These are phyloP conservation scores for Apiospora kogelbergensis DNA, from an alignment of 2,329 filamentous ascomycete species.

Conservation along the genomic window DNA sequence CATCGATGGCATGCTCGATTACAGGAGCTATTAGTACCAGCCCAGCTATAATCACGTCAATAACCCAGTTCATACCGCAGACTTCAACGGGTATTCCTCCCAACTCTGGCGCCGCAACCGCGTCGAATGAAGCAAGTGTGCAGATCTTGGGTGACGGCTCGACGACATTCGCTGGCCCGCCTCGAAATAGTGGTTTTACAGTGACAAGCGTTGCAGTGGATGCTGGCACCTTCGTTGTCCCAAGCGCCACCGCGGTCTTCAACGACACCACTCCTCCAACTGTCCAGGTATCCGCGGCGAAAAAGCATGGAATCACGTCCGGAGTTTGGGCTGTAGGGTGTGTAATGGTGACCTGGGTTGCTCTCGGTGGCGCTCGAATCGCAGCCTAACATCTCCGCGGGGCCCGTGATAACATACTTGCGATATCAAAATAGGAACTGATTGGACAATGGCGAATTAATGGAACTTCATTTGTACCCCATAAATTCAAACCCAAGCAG, in stretches of 20 bases:
- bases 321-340: background rate
- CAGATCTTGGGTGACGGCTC: background rate
- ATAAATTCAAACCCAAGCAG: background rate
- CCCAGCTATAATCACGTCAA: constrained; percentile 13
- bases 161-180: background rate
- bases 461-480: background rate
- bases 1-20: constrained; percentile 10
- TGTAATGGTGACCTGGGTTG: background rate
- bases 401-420: background rate
- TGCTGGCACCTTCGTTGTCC: background rate
- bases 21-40: constrained; percentile 12
- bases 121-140: background rate
- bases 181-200: background rate
- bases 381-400: background rate
- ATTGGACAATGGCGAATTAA: background rate
- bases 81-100: background rate
- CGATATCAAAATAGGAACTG: background rate
- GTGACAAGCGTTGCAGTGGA: background rate
- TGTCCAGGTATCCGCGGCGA: background rate
- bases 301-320: background rate
- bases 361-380: background rate
- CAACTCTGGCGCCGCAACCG: background rate
- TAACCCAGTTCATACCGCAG: background rate
- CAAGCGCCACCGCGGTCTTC: background rate
- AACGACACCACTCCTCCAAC: background rate